Evolutionary conservation across 2,329 filamentous ascomycete genomes (phyloP).

Genomic region (Sporothrix sp.): DNA sequence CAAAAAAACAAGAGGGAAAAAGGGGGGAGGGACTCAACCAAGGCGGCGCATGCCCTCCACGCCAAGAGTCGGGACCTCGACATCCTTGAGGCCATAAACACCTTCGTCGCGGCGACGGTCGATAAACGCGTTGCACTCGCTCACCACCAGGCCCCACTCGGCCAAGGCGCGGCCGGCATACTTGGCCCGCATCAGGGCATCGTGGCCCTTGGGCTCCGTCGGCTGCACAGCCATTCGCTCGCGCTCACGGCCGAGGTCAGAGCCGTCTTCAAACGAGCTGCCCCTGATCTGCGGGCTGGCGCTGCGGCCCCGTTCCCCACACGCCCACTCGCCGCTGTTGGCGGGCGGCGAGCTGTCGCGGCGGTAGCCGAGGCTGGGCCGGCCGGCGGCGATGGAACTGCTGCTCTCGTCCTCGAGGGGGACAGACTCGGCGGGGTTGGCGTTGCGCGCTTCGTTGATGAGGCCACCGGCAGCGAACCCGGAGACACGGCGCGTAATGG

Average conservation of each 20-base stretch:
- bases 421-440: conserved; percentile 22
- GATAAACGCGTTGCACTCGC: conserved; percentile 73
- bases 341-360: conserved; percentile 4
- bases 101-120: conserved; percentile 67
- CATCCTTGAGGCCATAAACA: conserved; percentile 52
- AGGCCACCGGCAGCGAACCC: conserved; percentile 37
- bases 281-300: not conserved
- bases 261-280: conserved; percentile 6
- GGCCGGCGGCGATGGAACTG: conserved; percentile 11
- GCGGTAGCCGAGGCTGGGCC: conserved; percentile 5
- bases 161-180: conserved; percentile 66
- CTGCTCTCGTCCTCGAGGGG: conserved; percentile 10
- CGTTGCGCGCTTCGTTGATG: conserved; percentile 42
- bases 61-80: conserved; percentile 58
- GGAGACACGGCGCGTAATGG: conserved; percentile 38
- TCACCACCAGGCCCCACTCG: conserved; percentile 66
- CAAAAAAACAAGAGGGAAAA: not conserved
- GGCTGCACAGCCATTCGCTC: conserved; percentile 29
- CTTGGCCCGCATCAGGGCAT: conserved; percentile 38
- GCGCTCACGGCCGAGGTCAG: conserved; percentile 17
- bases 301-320: not conserved
- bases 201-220: conserved; percentile 34
- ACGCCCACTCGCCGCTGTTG: not conserved
- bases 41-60: conserved; percentile 46
- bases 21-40: not conserved